phyloP scores from a whole-genome alignment of 1,284 basidiomycete genomes.

The Boletellus dicymbophilus region DNA sequence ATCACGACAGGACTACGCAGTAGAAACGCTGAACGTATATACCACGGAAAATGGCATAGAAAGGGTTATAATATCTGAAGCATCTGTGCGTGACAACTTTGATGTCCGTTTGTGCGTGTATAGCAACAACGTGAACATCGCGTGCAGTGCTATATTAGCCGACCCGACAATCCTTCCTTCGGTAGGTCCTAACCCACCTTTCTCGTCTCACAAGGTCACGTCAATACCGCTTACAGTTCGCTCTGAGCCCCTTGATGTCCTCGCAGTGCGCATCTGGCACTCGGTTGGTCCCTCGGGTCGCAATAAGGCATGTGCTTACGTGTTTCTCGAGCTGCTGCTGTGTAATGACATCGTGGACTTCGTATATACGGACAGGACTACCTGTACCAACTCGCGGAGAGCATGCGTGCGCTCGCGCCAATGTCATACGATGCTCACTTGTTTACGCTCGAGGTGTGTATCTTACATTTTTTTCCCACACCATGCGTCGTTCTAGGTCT shows the following conservation, averaged over 20 bases:
- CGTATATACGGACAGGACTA: slow-evolving; percentile 58
- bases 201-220: background rate
- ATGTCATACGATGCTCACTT: slow-evolving; percentile 77
- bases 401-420: slow-evolving; percentile 69
- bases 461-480: background rate
- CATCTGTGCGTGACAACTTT: slow-evolving; percentile 17
- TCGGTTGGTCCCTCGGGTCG: slow-evolving; percentile 79
- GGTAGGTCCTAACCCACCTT: too few relatives aligned
- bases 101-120: background rate
- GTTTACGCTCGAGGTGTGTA: slow-evolving; percentile 65
- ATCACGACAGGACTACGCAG: slow-evolving; percentile 48
- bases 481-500: background rate
- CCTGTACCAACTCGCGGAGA: slow-evolving; percentile 68
- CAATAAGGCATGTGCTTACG: slow-evolving; percentile 59
- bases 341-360: too few relatives aligned
- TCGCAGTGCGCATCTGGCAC: slow-evolving; percentile 69
- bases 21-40: slow-evolving; percentile 51
- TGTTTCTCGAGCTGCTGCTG: too few relatives aligned
- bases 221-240: slow-evolving; percentile 51
- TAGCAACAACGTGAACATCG: background rate
- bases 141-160: slow-evolving; percentile 57
- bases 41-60: slow-evolving; percentile 45
- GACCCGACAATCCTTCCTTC: slow-evolving; percentile 63
- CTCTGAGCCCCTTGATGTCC: slow-evolving; percentile 66
- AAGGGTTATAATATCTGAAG: slow-evolving; percentile 42